Evolutionary conservation across 2,329 filamentous ascomycete species (phyloP).

Genomic region (Talaromyces sp.): DNA sequence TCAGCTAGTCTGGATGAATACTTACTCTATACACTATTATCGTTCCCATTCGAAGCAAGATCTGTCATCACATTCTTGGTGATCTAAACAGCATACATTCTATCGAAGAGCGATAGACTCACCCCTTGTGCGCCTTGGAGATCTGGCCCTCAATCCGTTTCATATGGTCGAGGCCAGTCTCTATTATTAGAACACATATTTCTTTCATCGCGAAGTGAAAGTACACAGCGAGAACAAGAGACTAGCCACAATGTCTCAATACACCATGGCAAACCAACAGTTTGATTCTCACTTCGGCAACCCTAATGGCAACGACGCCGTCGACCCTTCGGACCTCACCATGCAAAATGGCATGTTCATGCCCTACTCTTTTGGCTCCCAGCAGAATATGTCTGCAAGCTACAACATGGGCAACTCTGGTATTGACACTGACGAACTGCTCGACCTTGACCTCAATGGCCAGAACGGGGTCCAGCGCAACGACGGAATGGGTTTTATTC

Average conservation of each 20-base stretch:
- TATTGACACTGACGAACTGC: constrained; percentile 83
- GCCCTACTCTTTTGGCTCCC: constrained; percentile 57
- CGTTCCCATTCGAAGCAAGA: not conserved
- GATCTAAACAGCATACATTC: not conserved
- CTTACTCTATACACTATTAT: not conserved
- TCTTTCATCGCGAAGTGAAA: not conserved
- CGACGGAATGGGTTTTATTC: constrained; percentile 33
- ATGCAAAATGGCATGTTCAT: constrained; percentile 56
- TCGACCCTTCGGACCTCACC: constrained; percentile 81
- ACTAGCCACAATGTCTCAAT: constrained; percentile 42
- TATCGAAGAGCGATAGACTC: not conserved
- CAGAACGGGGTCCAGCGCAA: constrained; percentile 33
- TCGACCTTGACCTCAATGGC: constrained; percentile 55
- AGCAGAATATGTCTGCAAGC: constrained; percentile 62
- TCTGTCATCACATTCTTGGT: not conserved
- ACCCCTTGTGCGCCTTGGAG: not conserved
- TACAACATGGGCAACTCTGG: constrained; percentile 74
- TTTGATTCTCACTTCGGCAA: constrained; percentile 47
- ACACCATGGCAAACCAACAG: constrained; percentile 49
- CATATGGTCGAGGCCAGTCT: constrained; percentile 59
- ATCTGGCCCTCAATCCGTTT: constrained; percentile 13
- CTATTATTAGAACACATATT: constrained; percentile 59
- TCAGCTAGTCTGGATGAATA: not conserved
- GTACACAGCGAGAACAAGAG: not conserved
- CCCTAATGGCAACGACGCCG: constrained; percentile 50